Evolutionary conservation across 345 rosid genomes (phyloP).

Genomic region (Iberis pinnata): DNA sequence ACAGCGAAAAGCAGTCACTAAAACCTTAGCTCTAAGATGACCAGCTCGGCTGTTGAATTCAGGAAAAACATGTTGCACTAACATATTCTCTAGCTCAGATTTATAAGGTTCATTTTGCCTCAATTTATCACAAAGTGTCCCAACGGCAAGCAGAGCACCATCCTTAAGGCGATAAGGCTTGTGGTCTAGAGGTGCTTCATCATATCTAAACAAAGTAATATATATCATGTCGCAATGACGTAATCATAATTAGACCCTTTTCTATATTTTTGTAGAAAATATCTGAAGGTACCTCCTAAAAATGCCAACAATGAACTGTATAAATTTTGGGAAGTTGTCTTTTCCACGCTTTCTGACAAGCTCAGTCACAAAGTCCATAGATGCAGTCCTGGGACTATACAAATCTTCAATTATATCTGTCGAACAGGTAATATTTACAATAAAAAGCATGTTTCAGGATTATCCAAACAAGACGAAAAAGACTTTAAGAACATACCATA

Average conservation of each 20-base stretch:
- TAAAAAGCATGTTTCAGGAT: not conserved
- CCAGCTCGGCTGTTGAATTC: constrained; percentile 92
- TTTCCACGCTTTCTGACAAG: constrained; percentile 92
- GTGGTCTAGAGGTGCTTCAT: constrained; percentile 57
- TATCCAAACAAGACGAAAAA: constrained; percentile 8
- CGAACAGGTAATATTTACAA: constrained; percentile 4
- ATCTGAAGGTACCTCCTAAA: constrained; percentile 52
- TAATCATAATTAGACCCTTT: not conserved
- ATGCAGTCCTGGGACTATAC: constrained; percentile 95
- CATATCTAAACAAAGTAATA: constrained; percentile 50
- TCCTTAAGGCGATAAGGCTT: constrained; percentile 91
- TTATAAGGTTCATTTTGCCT: constrained; percentile 96
- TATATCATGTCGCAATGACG: not conserved
- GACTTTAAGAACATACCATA: constrained; percentile 61
- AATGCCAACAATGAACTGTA: constrained; percentile 68
- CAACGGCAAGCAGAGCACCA: constrained; percentile 97
- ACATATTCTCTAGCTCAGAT: constrained; percentile 84
- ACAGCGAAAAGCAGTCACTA: constrained; percentile 17
- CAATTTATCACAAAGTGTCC: constrained; percentile 94
- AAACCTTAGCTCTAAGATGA: constrained; percentile 95
- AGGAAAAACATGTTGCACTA: constrained; percentile 95
- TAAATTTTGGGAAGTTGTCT: constrained; percentile 77
- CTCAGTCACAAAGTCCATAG: constrained; percentile 98
- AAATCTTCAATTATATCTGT: constrained; percentile 99
- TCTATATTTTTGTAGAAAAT: constrained; percentile 1